Evolutionary conservation across 306 rosid species (phyloP).

Genomic region (Cucurbita pepo): DNA sequence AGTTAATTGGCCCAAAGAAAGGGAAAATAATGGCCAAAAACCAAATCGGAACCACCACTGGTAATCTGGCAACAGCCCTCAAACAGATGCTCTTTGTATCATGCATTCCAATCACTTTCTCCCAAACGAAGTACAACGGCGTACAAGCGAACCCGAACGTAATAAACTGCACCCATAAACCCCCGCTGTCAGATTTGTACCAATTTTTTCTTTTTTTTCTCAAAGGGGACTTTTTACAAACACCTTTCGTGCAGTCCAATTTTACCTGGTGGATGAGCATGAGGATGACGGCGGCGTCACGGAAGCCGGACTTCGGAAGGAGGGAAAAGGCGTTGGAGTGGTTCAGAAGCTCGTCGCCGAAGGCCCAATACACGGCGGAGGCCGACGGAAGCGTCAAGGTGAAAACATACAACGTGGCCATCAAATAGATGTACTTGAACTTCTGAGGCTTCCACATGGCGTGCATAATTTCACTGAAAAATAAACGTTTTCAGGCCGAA

Average conservation of each 20-base stretch:
- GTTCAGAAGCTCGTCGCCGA: slow-evolving; percentile 73
- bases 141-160: slow-evolving; percentile 95
- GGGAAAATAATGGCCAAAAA: slow-evolving; percentile 90
- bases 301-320: slow-evolving; percentile 57
- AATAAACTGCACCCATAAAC: slow-evolving; percentile 54
- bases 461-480: slow-evolving; percentile 85
- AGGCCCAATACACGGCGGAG: slow-evolving; percentile 85
- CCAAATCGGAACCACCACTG: slow-evolving; percentile 94
- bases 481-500: too few relatives aligned
- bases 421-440: slow-evolving; percentile 76
- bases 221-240: not conserved
- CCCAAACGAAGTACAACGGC: slow-evolving; percentile 97
- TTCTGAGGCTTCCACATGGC: slow-evolving; percentile 99
- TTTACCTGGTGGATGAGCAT: slow-evolving; percentile 97
- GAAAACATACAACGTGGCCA: slow-evolving; percentile 79
- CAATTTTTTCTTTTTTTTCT: not conserved
- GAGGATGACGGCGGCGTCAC: slow-evolving; percentile 79
- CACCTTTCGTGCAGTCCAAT: not conserved
- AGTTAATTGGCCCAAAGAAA: slow-evolving; percentile 90
- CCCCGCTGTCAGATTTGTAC: not conserved
- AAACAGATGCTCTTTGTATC: slow-evolving; percentile 72
- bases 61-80: slow-evolving; percentile 78
- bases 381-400: slow-evolving; percentile 87
- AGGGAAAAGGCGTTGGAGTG: slow-evolving; percentile 87
- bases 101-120: slow-evolving; percentile 96